A percentile compares a stretch with the other conserved stretches of the same genome.
These are phyloP conservation scores for Silene noctiflora DNA, from an alignment of 179 eudicot genomes.

Conservation along the genomic window DNA sequence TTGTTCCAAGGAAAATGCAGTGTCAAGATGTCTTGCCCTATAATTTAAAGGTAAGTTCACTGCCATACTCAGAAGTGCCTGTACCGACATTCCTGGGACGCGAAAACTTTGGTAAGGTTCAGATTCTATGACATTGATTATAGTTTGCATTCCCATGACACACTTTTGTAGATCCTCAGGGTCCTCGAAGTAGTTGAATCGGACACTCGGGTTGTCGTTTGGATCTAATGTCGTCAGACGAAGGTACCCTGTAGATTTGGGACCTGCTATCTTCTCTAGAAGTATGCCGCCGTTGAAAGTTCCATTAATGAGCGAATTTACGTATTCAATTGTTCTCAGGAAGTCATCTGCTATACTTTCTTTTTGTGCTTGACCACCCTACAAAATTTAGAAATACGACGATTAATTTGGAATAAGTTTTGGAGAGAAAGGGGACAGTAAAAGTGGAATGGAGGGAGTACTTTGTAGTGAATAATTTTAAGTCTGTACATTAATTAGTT, in stretches of 20 bases:
- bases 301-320: constrained; percentile 25
- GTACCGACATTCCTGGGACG: constrained; percentile 35
- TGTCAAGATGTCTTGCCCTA: constrained; percentile 41
- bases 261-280: constrained; percentile 59
- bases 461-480: too few species aligned
- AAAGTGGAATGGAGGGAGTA: too few species aligned
- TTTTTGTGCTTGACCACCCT: constrained; percentile 20
- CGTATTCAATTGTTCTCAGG: constrained; percentile 22
- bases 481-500: too few species aligned
- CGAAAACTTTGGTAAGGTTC: constrained; percentile 47
- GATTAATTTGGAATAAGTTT: neutral
- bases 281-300: constrained; percentile 41
- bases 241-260: constrained; percentile 54
- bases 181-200: constrained; percentile 73
- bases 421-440: too few species aligned
- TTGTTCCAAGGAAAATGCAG: constrained; percentile 47
- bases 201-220: constrained; percentile 58
- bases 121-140: constrained; percentile 49
- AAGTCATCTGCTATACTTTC: constrained; percentile 20
- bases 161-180: constrained; percentile 64
- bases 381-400: constrained; percentile 4
- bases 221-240: constrained; percentile 44
- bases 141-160: constrained; percentile 58
- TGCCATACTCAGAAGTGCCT: constrained; percentile 37
- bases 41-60: constrained; percentile 45